These are phyloP conservation scores for Wickerhamiella azymoides DNA, from an alignment of 805 yeast species.

Conservation along the genomic window DNA sequence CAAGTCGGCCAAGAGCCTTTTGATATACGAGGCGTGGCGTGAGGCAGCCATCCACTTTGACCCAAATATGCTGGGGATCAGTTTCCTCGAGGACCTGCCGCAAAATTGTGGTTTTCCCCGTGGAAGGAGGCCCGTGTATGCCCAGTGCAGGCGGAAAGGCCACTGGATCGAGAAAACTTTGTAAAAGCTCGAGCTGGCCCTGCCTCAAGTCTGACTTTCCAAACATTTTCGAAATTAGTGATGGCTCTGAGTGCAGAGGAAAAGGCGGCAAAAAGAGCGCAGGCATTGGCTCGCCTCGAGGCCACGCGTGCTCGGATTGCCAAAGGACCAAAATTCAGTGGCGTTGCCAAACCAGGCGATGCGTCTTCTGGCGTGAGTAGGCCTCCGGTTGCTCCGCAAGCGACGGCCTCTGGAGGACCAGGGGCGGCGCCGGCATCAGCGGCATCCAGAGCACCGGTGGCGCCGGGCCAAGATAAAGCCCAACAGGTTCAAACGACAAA, in stretches of 20 bases:
- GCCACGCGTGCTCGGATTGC: slow-evolving; percentile 14
- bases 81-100: slow-evolving; percentile 20
- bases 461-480: background rate
- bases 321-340: background rate
- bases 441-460: background rate
- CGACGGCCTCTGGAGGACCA: background rate
- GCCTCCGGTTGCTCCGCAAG: background rate
- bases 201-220: background rate
- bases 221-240: no score
- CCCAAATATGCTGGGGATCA: slow-evolving; percentile 21
- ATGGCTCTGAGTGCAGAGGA: slow-evolving; percentile 12
- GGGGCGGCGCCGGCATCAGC: slow-evolving; percentile 5
- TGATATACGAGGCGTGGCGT: slow-evolving; percentile 36
- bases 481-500: background rate
- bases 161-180: slow-evolving; percentile 23
- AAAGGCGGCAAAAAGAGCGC: slow-evolving; percentile 15
- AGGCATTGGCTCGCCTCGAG: slow-evolving; percentile 16
- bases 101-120: slow-evolving; percentile 35
- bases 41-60: slow-evolving; percentile 37
- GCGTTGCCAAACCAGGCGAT: background rate
- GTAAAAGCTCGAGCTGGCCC: slow-evolving; percentile 26
- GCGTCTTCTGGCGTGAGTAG: background rate
- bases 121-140: slow-evolving; percentile 36
- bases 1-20: slow-evolving; percentile 30
- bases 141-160: slow-evolving; percentile 27